These are phyloP conservation scores for Rossbeevera mucosa DNA, from an alignment of 768 basidiomycete species.

Conservation along the genomic window DNA sequence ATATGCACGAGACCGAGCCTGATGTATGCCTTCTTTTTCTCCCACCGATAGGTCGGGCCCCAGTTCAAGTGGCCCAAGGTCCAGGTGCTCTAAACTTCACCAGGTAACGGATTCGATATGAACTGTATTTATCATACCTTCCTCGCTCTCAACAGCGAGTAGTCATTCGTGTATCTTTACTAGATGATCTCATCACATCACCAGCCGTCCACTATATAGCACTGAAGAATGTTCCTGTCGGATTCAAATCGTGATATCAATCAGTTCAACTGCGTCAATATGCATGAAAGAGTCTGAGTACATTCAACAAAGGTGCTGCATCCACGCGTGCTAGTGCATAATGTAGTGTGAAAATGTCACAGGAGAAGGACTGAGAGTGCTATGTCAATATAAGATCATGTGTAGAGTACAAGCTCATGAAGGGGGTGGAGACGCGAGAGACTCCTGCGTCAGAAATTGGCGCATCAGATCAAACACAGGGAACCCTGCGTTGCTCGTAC, in stretches of 20 bases:
- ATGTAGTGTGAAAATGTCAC: conserved; percentile 15
- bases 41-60: conserved; percentile 43
- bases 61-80: conserved; percentile 57
- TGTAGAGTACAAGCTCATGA: conserved; percentile 35
- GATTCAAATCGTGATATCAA: conserved; percentile 21
- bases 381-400: conserved; percentile 20
- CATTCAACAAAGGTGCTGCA: conserved; percentile 11
- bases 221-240: not conserved
- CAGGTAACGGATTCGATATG: not conserved
- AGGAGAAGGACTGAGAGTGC: conserved; percentile 12
- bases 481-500: conserved; percentile 14
- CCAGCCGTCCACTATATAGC: conserved; percentile 33
- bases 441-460: conserved; percentile 41
- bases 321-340: conserved; percentile 21
- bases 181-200: conserved; percentile 17
- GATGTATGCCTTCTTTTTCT: not conserved
- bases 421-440: conserved; percentile 67
- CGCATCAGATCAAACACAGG: conserved; percentile 28
- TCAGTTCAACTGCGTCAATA: conserved; percentile 4
- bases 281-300: conserved; percentile 8
- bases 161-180: conserved; percentile 22
- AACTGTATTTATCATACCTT: conserved; percentile 4
- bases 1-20: not conserved
- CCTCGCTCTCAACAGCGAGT: conserved; percentile 39
- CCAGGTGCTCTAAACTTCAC: conserved; percentile 32